These are phyloP conservation scores for Fraxinus cuspidata DNA, from an alignment of 257 asterid species.

Conservation along the genomic window DNA sequence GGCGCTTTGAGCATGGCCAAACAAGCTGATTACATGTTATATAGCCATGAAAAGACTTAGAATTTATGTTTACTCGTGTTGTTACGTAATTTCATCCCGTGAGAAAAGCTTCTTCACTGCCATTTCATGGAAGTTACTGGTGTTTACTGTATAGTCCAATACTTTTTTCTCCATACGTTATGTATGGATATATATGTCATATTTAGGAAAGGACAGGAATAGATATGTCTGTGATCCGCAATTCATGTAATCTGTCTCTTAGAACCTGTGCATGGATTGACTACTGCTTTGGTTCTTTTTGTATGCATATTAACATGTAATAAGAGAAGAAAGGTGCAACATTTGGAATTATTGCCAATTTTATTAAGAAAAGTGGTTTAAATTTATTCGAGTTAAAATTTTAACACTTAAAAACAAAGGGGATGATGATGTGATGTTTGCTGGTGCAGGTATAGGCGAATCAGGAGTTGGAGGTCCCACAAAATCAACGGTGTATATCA, in stretches of 20 bases:
- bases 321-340: conserved; percentile 22
- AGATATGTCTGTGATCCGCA: conserved; percentile 32
- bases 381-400: too few relatives aligned
- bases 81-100: neutral
- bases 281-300: conserved; percentile 27
- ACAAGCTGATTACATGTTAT: too few relatives aligned
- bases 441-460: conserved; percentile 45
- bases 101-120: neutral
- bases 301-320: neutral
- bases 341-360: too few relatives aligned
- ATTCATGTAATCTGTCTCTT: conserved; percentile 24
- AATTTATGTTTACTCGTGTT: neutral
- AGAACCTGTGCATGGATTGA: conserved; percentile 36
- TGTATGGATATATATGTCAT: conserved; percentile 18
- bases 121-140: conserved; percentile 34
- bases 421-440: conserved; percentile 39
- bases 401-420: too few relatives aligned
- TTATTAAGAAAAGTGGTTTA: too few relatives aligned
- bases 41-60: too few relatives aligned
- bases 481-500: conserved; percentile 76
- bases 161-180: conserved; percentile 18
- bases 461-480: conserved; percentile 36
- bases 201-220: conserved; percentile 27
- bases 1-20: too few relatives aligned
- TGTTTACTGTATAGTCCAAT: neutral